A percentile compares a stretch with the other conserved stretches of the same genome.
These are phyloP conservation scores for Carpinus viminea DNA, from an alignment of 306 rosid genomes.

Conservation along the genomic window DNA sequence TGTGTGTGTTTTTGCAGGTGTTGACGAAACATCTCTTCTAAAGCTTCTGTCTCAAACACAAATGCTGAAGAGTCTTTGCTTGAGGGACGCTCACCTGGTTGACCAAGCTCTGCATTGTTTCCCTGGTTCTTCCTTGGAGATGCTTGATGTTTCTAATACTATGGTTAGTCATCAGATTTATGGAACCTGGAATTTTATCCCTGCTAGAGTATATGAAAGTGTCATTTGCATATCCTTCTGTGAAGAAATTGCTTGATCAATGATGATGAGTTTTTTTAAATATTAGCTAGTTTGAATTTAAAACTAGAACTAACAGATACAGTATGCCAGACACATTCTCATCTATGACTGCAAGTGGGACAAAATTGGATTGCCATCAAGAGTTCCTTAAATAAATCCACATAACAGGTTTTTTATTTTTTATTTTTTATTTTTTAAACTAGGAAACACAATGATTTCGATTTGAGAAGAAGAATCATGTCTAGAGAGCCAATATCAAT, in stretches of 20 bases:
- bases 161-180: slow-evolving; percentile 50
- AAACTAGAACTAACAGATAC: slow-evolving; percentile 16
- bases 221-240: slow-evolving; percentile 2
- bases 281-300: slow-evolving; percentile 4
- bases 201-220: slow-evolving; percentile 13
- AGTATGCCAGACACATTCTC: slow-evolving; percentile 25
- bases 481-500: no score
- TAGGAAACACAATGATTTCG: no score
- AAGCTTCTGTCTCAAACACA: slow-evolving; percentile 62
- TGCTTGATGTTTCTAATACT: slow-evolving; percentile 79
- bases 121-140: slow-evolving; percentile 69
- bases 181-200: slow-evolving; percentile 23
- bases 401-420: no score
- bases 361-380: neutral
- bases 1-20: slow-evolving; percentile 36
- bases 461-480: no score
- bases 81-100: slow-evolving; percentile 59
- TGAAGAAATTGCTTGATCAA: neutral
- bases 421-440: no score
- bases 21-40: slow-evolving; percentile 49
- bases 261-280: neutral
- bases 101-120: slow-evolving; percentile 62
- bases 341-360: neutral
- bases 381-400: no score
- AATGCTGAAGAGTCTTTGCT: slow-evolving; percentile 67